phyloP scores from a whole-genome alignment of 257 asterid species.

The Nicotiana tabacum region DNA sequence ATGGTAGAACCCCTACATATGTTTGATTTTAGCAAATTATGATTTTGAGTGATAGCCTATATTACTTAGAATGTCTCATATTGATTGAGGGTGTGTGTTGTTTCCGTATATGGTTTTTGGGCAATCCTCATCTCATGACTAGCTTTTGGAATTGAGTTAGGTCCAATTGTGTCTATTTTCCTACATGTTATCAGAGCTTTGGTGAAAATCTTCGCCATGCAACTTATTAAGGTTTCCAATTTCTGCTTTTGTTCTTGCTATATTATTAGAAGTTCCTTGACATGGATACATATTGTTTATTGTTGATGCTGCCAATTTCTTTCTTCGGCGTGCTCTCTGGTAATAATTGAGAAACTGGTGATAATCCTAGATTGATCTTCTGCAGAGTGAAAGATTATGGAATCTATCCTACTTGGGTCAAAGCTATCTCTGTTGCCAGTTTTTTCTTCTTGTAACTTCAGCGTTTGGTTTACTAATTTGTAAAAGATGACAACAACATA shows the following conservation, averaged over 20 bases:
- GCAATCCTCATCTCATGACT: no score
- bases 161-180: not conserved
- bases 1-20: not conserved
- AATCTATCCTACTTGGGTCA: slow-evolving; percentile 52
- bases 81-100: not conserved
- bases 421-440: slow-evolving; percentile 23
- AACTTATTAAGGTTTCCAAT: not conserved
- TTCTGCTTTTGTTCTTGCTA: not conserved
- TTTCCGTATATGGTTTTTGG: not conserved
- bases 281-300: not conserved
- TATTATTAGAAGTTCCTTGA: not conserved
- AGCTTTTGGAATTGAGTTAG: not conserved
- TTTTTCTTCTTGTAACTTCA: not conserved
- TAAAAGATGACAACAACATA: not conserved
- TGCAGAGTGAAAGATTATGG: slow-evolving; percentile 74
- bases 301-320: not conserved
- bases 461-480: not conserved
- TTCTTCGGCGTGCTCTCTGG: not conserved
- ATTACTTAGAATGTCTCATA: not conserved
- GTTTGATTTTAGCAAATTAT: not conserved
- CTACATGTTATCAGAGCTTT: not conserved
- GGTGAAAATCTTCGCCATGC: not conserved
- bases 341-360: not conserved
- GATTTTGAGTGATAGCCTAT: not conserved
- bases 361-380: not conserved